These are phyloP conservation scores for Daldinia eschscholtzii DNA, from an alignment of 2,329 filamentous ascomycete genomes.

Conservation along the genomic window DNA sequence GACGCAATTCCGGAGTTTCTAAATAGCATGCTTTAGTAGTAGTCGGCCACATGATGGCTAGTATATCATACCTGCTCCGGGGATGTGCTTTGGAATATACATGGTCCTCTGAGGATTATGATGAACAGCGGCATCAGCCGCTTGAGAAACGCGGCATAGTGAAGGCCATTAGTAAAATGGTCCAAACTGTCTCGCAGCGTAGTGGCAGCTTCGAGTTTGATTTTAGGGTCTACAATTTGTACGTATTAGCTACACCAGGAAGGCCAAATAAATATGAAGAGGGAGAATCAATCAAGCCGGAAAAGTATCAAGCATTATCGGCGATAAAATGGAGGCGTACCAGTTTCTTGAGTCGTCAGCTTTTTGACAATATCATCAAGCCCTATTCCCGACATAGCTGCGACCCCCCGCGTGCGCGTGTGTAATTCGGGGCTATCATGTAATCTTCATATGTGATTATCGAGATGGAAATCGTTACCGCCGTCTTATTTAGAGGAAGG, in stretches of 20 bases:
- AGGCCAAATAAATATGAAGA: background rate
- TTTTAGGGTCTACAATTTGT: constrained; percentile 74
- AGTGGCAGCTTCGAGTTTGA: constrained; percentile 84
- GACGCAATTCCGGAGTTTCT: constrained; percentile 92
- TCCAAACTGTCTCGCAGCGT: constrained; percentile 94
- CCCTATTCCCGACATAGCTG: constrained; percentile 70
- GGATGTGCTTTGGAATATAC: constrained; percentile 91
- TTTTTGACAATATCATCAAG: constrained; percentile 75
- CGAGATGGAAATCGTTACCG: background rate
- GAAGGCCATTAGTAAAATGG: constrained; percentile 81
- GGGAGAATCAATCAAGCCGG: background rate
- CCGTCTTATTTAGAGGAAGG: background rate
- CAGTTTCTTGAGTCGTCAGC: constrained; percentile 67
- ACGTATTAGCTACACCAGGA: constrained; percentile 6
- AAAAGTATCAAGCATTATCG: background rate
- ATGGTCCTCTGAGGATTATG: constrained; percentile 84
- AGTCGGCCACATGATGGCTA: background rate
- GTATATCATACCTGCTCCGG: constrained; percentile 80
- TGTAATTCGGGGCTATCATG: constrained; percentile 44
- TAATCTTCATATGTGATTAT: constrained; percentile 41
- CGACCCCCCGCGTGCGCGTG: constrained; percentile 58
- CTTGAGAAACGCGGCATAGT: constrained; percentile 85
- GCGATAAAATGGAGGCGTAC: constrained; percentile 56
- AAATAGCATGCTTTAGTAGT: constrained; percentile 46
- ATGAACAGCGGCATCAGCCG: constrained; percentile 92